Evolutionary conservation across 1,139 yeast genomes (phyloP), one percentile per base, ranked within the genome.

Genomic region (Blastobotrys malaysiensis): DNA sequence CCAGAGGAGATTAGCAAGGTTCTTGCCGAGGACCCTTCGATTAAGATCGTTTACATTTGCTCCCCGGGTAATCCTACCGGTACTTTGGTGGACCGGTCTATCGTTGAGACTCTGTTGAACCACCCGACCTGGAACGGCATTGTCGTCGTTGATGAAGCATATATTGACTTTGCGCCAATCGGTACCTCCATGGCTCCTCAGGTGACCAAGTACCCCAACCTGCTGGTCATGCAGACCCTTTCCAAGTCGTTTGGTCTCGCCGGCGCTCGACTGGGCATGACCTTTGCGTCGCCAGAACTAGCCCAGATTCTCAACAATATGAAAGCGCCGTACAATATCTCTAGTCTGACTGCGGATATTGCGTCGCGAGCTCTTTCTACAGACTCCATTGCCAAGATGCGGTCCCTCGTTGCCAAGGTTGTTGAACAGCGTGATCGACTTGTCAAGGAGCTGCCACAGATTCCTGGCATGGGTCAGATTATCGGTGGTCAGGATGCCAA

Each of bases 11-110:
- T 91, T 45, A 65, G 78, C 31, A 68, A 73, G n/a, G 72, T 77
- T 1, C 71, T 90, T n/a, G 61, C 69, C 9, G 63, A 66, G 0
- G 97, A 91, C 62, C 69, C 82, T 0, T 54, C 71, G 9, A 84
- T 91, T 62, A 91, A 89, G 65, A 69, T 93, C 56, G 76, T 86
- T 1, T 91, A 89, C 68, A 73, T 91, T 59, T 91, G 98, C n/a
- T 88, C 97, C 1, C 99, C 99, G n/a, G 99, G 99, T 27, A 93
- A 93, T 68, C 99, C 99, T 36, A 93, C 99, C 0, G 97, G 86
- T 3, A 79, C 82, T 44, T 72, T 82, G 50, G 69, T 93, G 45
- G 75, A 78, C 24, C 75, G 78, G 9, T 70, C 69, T 0, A 71
- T 73, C 22, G 72, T 93, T 19, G 72, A 80, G 49, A 70, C 75